Base-by-base conservation (phyloP, 306 rosid genomes). In the Cicer pinnatifidum region DNA sequence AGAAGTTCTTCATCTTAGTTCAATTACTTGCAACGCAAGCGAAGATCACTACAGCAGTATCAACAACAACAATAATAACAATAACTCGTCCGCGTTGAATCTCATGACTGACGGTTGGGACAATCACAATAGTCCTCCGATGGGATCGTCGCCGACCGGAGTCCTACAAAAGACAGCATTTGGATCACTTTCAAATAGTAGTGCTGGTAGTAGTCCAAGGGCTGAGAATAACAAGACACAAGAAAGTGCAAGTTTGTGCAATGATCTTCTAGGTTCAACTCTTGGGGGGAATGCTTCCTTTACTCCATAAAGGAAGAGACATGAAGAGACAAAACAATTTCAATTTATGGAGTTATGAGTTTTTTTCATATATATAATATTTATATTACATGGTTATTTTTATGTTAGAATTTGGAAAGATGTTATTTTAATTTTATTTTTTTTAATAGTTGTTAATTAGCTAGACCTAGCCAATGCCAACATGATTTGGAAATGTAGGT, bases 191-290 rank as follows among this genome's bases (percentile, higher is more conserved):
- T 89, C 97, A 0, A 91, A 91, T 79, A 90, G 99, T 86, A 95
- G 97, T 43, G 88, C 96, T 11, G 99, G 97, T 19, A 91, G 97
- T 74, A 90, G 97, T 81, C 99, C 99, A 3, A 80, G 96, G 56
- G 87, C 96, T 1, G 97, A 91, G 61, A 86, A 84, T 43, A 90
- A 69, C 37, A 89, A 70, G 69, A 79, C 82, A 6, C 86, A 77
- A 69, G 91, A 87, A 77, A 92, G 92, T n/a, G 86, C 81, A 7
- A 85, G 87, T 83, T 82, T 81, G 61, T 88, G 95, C 86, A 90
- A 83, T 67, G 90, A 85, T 63, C 91, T 85, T 10, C 85, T 85
- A 19, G 85, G 89, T 8, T 77, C 91, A 48, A 75, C 82, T 69
- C 75, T 79, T 40, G 82, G 75, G 39, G 79, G 75, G 67, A 60